Conservation (phyloP, 2,329 filamentous ascomycete genomes). For the Chrysoporthe cubensis region DNA sequence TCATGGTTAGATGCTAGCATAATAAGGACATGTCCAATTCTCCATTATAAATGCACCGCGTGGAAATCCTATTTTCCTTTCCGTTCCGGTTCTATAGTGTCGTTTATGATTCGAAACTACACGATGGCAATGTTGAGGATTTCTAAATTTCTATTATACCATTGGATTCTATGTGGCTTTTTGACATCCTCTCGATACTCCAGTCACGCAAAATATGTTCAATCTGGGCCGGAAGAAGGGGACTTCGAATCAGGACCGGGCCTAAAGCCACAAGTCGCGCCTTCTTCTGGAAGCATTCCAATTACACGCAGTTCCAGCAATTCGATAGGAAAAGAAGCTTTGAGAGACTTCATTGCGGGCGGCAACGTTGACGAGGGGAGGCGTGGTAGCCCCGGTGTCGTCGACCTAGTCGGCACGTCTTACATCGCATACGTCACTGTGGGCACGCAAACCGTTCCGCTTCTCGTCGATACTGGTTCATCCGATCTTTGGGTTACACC, state of each 20-base stretch:
- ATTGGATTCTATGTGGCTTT: background rate
- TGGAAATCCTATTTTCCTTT: background rate
- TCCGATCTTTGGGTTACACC: conserved; percentile 26
- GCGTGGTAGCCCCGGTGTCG: background rate
- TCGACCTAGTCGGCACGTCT: conserved; percentile 17
- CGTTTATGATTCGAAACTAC: background rate
- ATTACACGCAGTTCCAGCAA: background rate
- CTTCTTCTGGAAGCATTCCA: background rate
- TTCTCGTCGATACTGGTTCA: conserved; percentile 38
- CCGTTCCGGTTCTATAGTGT: background rate
- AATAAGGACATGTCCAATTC: background rate
- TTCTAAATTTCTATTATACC: background rate
- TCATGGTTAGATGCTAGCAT: background rate
- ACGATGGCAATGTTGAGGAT: background rate
- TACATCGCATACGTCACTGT: conserved; percentile 36
- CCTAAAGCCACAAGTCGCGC: background rate
- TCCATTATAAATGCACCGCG: background rate
- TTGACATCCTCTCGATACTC: background rate
- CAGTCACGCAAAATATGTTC: background rate
- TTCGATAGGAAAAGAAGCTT: background rate
- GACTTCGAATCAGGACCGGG: background rate
- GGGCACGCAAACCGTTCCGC: conserved; percentile 33
- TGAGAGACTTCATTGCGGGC: conserved; percentile 7
- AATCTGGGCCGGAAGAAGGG: background rate
- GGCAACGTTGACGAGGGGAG: background rate